These are phyloP conservation scores for Hypoxylon sp. DNA, from an alignment of 2,329 filamentous ascomycete genomes.

Conservation along the genomic window DNA sequence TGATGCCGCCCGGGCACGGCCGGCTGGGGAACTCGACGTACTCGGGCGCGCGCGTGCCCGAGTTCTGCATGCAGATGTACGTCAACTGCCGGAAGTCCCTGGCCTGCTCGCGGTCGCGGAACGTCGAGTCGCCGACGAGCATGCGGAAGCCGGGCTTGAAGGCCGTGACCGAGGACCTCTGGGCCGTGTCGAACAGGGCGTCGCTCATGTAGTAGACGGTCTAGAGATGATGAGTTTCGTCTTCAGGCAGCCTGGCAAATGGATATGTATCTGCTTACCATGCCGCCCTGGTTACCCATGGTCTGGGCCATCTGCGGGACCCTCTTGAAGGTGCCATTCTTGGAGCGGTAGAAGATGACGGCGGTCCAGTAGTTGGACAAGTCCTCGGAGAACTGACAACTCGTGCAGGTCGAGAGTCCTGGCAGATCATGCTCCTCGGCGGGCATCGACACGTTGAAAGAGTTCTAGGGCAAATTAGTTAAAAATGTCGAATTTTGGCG, in stretches of 20 bases:
- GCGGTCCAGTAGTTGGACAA: slow-evolving; percentile 45
- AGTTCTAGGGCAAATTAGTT: slow-evolving; percentile 45
- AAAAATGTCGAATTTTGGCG: not conserved
- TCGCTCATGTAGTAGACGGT: slow-evolving; percentile 57
- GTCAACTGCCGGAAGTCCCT: slow-evolving; percentile 51
- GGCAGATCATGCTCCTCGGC: slow-evolving; percentile 44
- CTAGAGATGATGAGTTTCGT: slow-evolving; percentile 28
- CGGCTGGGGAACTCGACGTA: slow-evolving; percentile 49
- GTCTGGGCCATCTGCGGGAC: slow-evolving; percentile 50
- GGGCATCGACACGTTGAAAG: slow-evolving; percentile 56
- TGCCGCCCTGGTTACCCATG: slow-evolving; percentile 52
- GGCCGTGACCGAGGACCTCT: slow-evolving; percentile 51
- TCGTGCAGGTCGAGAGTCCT: slow-evolving; percentile 51
- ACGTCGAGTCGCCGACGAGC: slow-evolving; percentile 53
- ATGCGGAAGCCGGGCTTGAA: slow-evolving; percentile 59
- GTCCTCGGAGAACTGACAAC: slow-evolving; percentile 38
- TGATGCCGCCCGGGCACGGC: slow-evolving; percentile 53
- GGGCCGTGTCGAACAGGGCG: slow-evolving; percentile 49
- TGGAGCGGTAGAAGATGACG: slow-evolving; percentile 49
- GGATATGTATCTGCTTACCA: slow-evolving; percentile 42
- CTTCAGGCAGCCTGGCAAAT: not conserved
- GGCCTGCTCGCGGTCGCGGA: slow-evolving; percentile 45
- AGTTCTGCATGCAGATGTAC: slow-evolving; percentile 51
- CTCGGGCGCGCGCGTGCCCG: slow-evolving; percentile 50
- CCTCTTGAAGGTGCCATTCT: slow-evolving; percentile 53